Evolutionary conservation across 2,329 filamentous ascomycete genomes (phyloP).

Genomic region (Alternaria sp.): DNA sequence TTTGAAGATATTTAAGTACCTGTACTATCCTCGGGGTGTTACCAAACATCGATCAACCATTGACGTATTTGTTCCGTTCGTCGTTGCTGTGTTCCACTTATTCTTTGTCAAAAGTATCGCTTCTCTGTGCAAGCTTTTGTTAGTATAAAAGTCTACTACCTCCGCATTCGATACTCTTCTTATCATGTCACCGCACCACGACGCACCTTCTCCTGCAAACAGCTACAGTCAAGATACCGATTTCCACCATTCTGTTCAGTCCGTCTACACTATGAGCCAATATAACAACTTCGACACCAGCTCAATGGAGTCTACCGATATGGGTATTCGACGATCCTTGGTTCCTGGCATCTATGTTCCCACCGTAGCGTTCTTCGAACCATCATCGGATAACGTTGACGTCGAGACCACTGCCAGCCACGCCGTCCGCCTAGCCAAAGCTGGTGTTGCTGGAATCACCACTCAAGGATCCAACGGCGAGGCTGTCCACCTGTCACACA

Average conservation of each 20-base stretch:
- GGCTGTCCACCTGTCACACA: conserved; percentile 77
- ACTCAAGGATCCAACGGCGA: conserved; percentile 86
- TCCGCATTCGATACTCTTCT: conserved; percentile 12
- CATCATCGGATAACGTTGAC: conserved; percentile 52
- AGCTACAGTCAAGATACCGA: conserved; percentile 42
- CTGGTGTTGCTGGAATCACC: conserved; percentile 76
- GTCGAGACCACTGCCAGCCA: conserved; percentile 51
- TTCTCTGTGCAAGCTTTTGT: conserved; percentile 32
- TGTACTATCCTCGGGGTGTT: conserved; percentile 40
- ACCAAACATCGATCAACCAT: conserved; percentile 37
- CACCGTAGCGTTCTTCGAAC: conserved; percentile 56
- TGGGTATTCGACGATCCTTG: conserved; percentile 46
- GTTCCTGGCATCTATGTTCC: conserved; percentile 56
- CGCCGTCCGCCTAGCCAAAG: conserved; percentile 73
- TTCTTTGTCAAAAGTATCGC: conserved; percentile 46
- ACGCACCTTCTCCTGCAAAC: conserved; percentile 48
- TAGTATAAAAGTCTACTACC: conserved; percentile 38
- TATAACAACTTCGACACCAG: conserved; percentile 51
- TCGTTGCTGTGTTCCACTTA: conserved; percentile 33
- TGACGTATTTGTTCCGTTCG: conserved; percentile 48
- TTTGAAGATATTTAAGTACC: conserved; percentile 50
- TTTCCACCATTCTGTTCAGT: conserved; percentile 47
- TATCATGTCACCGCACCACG: conserved; percentile 52
- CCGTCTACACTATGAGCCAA: conserved; percentile 44
- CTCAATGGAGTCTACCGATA: conserved; percentile 47